phyloP scores from a whole-genome alignment of 805 yeast genomes.

The Blastobotrys terrestris region DNA sequence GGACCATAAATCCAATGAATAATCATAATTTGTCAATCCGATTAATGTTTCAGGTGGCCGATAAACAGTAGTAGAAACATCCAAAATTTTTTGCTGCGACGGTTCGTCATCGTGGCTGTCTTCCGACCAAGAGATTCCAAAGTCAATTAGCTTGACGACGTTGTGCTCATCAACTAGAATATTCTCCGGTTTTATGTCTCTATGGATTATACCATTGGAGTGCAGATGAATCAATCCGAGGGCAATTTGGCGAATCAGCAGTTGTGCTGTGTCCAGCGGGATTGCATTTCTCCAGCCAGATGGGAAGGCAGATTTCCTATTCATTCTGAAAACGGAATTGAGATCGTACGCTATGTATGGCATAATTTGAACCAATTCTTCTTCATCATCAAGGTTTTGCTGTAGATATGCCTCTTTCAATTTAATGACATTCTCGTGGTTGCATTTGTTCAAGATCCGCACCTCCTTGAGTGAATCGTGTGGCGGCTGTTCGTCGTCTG shows the following conservation, averaged over 20 bases:
- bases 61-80: slow-evolving; percentile 59
- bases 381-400: slow-evolving; percentile 21
- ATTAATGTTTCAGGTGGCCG: slow-evolving; percentile 71
- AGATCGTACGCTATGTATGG: slow-evolving; percentile 38
- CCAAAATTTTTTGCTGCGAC: slow-evolving; percentile 33
- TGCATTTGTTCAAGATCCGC: slow-evolving; percentile 29
- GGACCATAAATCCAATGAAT: slow-evolving; percentile 66
- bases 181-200: slow-evolving; percentile 63
- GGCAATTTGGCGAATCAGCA: slow-evolving; percentile 17
- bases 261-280: slow-evolving; percentile 32
- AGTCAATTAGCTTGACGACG: slow-evolving; percentile 47
- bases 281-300: slow-evolving; percentile 32
- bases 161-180: slow-evolving; percentile 39
- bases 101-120: slow-evolving; percentile 31
- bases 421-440: not conserved
- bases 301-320: slow-evolving; percentile 33
- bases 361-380: slow-evolving; percentile 34
- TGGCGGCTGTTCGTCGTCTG: slow-evolving; percentile 48
- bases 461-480: slow-evolving; percentile 46
- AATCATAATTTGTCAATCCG: slow-evolving; percentile 49
- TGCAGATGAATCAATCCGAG: slow-evolving; percentile 23
- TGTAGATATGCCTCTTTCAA: slow-evolving; percentile 19
- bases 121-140: slow-evolving; percentile 59
- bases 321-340: slow-evolving; percentile 28
- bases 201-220: slow-evolving; percentile 31